Percentiles rank a stretch among this genome's conserved stretches.
These are phyloP conservation scores for Leavenworthia alabamica DNA, from an alignment of 345 rosid genomes.

Conservation along the genomic window DNA sequence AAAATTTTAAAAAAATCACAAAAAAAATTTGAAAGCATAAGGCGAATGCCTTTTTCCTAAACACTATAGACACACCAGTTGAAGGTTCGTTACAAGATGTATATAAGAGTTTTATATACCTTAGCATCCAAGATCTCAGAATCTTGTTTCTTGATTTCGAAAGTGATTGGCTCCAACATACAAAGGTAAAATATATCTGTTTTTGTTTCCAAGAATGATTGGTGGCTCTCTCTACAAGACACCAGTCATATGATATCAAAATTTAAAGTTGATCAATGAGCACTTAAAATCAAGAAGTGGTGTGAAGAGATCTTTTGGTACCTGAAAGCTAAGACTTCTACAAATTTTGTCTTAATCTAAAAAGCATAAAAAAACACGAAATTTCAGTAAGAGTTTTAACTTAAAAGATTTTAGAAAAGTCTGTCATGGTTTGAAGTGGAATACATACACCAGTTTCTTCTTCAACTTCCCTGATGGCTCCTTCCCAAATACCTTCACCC, in stretches of 20 bases:
- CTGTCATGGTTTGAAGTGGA: background rate
- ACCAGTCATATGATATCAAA: background rate
- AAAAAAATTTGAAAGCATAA: too few relatives aligned
- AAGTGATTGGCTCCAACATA: constrained; percentile 37
- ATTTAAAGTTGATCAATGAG: background rate
- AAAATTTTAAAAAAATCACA: too few relatives aligned
- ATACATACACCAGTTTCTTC: constrained; percentile 71
- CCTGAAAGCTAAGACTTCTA: constrained; percentile 60
- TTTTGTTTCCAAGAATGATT: constrained; percentile 36
- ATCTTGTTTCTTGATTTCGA: constrained; percentile 40
- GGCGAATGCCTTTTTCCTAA: too few relatives aligned
- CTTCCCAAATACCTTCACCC: constrained; percentile 59
- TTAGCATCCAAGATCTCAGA: constrained; percentile 50
- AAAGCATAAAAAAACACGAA: background rate
- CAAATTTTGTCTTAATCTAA: constrained; percentile 48
- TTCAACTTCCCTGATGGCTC: constrained; percentile 58
- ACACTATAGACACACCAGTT: too few relatives aligned
- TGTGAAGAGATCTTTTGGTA: constrained; percentile 4
- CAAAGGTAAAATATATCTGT: constrained; percentile 50
- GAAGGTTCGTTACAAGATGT: too few relatives aligned
- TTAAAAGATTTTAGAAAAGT: background rate
- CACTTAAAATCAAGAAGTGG: background rate
- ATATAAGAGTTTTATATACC: constrained; percentile 31
- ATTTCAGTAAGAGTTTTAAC: background rate
- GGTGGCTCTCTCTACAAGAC: constrained; percentile 48